Percentiles rank a stretch among this genome's conserved stretches.
These are phyloP conservation scores for Cornus controversa DNA, from an alignment of 148 eudicot genomes.

Conservation along the genomic window DNA sequence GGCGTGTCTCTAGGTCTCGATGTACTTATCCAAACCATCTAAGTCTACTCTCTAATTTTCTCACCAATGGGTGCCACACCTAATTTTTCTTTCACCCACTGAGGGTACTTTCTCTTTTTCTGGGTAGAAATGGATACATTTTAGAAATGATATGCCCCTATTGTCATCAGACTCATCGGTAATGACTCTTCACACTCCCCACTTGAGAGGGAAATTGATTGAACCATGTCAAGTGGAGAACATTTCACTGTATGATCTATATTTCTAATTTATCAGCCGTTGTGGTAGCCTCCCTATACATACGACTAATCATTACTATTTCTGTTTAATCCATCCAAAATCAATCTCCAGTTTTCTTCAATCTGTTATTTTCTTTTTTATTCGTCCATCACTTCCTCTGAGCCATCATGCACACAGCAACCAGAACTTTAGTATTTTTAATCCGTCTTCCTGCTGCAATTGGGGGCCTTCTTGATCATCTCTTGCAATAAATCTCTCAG, in stretches of 20 bases:
- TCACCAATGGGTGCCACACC: too few species aligned
- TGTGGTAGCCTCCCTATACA: neutral
- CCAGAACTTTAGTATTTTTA: too few species aligned
- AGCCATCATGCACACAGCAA: neutral
- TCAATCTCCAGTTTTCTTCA: neutral
- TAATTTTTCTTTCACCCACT: too few species aligned
- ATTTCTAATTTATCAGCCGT: neutral
- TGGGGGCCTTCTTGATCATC: neutral
- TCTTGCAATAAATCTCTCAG: neutral
- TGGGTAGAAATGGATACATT: neutral
- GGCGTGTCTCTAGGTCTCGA: too few species aligned
- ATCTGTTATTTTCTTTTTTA: neutral
- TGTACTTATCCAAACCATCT: too few species aligned
- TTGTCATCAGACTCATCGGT: neutral
- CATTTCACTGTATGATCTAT: neutral
- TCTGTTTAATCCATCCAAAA: neutral
- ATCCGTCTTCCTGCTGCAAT: neutral
- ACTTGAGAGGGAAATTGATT: neutral
- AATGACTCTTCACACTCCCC: neutral
- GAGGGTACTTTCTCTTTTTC: neutral
- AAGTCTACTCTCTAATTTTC: too few species aligned
- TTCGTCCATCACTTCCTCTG: too few species aligned
- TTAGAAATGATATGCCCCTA: neutral
- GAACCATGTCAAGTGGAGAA: neutral
- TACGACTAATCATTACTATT: too few species aligned